Conservation (phyloP, 169 alveolate species). For the Theileria orientalis region DNA sequence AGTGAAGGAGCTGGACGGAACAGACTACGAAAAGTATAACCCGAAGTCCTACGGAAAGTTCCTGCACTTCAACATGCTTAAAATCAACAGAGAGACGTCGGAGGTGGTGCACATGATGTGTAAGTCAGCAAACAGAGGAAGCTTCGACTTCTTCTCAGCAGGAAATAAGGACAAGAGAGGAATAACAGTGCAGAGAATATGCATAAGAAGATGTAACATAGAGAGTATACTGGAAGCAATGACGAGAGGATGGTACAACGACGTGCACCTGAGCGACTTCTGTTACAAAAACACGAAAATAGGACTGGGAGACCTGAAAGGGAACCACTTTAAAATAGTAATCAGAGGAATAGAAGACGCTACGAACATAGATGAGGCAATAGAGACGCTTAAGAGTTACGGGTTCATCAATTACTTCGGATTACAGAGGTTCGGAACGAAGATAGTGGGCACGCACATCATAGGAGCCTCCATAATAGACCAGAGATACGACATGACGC, state of each 20-base stretch:
- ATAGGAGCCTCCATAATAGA: conserved; percentile 86
- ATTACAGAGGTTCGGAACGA: conserved; percentile 90
- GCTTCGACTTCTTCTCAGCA: conserved; percentile 81
- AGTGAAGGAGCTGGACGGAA: conserved; percentile 43
- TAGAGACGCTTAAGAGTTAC: conserved; percentile 73
- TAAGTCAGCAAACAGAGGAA: conserved; percentile 78
- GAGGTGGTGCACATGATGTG: conserved; percentile 87
- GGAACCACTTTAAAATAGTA: conserved; percentile 88
- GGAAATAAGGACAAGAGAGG: conserved; percentile 94
- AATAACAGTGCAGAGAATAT: conserved; percentile 85
- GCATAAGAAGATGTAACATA: conserved; percentile 68
- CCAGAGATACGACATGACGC: conserved; percentile 76
- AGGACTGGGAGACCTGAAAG: conserved; percentile 86
- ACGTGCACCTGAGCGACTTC: conserved; percentile 82
- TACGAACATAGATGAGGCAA: conserved; percentile 55
- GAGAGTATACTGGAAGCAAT: conserved; percentile 72
- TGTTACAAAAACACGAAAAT: conserved; percentile 77
- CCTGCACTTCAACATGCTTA: conserved; percentile 77
- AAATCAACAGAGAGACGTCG: conserved; percentile 88
- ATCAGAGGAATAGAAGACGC: conserved; percentile 75
- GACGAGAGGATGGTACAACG: conserved; percentile 69
- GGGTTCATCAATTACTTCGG: conserved; percentile 94
- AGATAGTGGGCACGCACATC: conserved; percentile 83
- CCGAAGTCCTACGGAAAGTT: conserved; percentile 46
- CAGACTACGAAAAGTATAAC: conserved; percentile 39